Base-by-base conservation (phyloP, 108 stramenopile genomes). In the Aurantiochytrium sp. region DNA sequence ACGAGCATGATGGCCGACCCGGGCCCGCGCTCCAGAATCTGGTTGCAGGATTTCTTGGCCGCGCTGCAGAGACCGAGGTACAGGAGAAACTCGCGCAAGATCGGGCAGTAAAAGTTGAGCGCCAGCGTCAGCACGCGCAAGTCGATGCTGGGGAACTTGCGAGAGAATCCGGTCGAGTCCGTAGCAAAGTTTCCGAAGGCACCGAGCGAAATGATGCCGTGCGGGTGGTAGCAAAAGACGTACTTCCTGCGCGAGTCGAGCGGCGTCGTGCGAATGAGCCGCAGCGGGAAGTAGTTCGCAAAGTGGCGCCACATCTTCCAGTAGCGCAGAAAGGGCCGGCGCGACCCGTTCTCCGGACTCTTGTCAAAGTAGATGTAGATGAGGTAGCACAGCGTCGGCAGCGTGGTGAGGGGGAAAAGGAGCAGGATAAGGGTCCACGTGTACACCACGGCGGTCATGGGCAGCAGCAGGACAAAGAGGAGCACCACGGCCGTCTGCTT, bases 121-220 rank as follows among this genome's bases (percentile, higher is more conserved):
- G 24, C 54, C 3, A 87, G 54, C 17, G 87, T 88, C 24, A 85
- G 24, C 24, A 90, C 41, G 65, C 87, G 87, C 36, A 85, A 55
- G 69, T 88, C 85, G 21, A 90, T 41, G 19, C 65, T 52, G 22
- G 87, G 69, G 68, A 59, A 55, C 34, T 30, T 52, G 17, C 42
- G 27, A 8, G 36, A 27, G 85, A 86, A n/a, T 21, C 90, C 55
- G 10, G 30, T 32, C 12, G 81, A 36, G 39, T 88, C 85, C 45
- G 54, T 85, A 37, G 55, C 87, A 5, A 90, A 85, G 32, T 48
- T 54, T 4, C 68, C 69, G 17, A 90, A 39, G 24, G 42, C 85
- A 19, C 55, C 59, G 27, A 90, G 24, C 53, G 87, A 73, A 22
- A 88, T 54, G 85, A 88, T 87, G 31, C 90, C 88, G 81, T 88